Base-by-base conservation (phyloP, 352 stramenopile genomes). In the Phytophthora ohioensis region DNA sequence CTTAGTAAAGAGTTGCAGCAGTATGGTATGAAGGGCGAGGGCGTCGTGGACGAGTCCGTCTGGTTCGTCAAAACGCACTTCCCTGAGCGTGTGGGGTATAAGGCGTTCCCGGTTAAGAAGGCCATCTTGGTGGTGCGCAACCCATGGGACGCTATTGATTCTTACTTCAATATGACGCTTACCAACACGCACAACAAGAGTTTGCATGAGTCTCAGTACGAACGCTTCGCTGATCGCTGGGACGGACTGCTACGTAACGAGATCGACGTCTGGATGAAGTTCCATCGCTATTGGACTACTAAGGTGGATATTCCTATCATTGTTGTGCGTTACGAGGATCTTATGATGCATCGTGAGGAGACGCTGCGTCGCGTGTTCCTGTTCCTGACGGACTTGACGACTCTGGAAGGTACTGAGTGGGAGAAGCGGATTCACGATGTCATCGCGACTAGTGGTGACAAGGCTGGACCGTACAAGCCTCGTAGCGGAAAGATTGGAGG, bases 1-100 rank as follows among this genome's bases (percentile, higher is more conserved):
- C 80, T 99, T 4, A 98, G 91, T 38, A 81, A 92, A 60, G 92
- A 95, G 66, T 74, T 98, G 55, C 81, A 94, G 57, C 75, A 91
- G 39, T 97, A 91, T 73, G 93, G 93, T 57, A 95, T 97, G 84
- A 93, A 97, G 73, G 91, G 89, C 54, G 89, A 95, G 79, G 97
- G 97, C n/a, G 84, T 99, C 38, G 91, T 98, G 39, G 94, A 98
- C 62, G 92, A 98, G 11, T 90, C 86, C 12, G 95, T 99, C n/a
- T 94, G 91, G 75, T 96, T 99, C 66, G 96, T 99, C 17, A 99
- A 99, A 84, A 98, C 97, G 32, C 98, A 99, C 81, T 99, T 97
- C 67, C 98, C 98, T 0, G 98, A 99, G 78, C 90, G 98, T 27
- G 85, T 89, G n/a, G 98, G 98, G 46, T 98, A 86, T 87, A 90